Base-by-base conservation (phyloP, 129 eudicot genomes). In the Flaveria trinervia region DNA sequence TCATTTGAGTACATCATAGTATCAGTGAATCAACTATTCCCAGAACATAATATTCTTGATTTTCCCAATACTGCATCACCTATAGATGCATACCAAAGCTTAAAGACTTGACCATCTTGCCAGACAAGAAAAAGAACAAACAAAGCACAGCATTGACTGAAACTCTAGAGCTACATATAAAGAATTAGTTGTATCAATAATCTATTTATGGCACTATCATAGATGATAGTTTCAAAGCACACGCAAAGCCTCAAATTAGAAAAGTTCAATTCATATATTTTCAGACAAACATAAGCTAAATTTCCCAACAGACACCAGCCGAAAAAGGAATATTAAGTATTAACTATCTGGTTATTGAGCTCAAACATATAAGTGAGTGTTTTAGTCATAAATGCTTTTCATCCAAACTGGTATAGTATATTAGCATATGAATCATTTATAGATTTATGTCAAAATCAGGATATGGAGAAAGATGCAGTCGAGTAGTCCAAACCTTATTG, bases 11-110 rank as follows among this genome's bases (percentile, higher is more conserved):
- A 62, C 43, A 62, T 26, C 18, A 62, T 2, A 13, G 10, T 62
- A 64, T 28, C 45, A 13, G 22, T 16, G 15, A 16, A 45, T 30
- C 11, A 43, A 14, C 77, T 10, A 44, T 62, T 44, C 48, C 36
- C 13, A 16, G 0, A 39, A 25, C 44, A 39, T 11, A 26, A 5
- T 9, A 23, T 56, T 54, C 0, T 9, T 6, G 9, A 39, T 6
- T 14, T 44, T 60, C 71, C 10, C 56, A 60, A 44, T 44, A 41
- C 57, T 25, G 14, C 70, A 44, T 56, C 46, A 60, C 69, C 46
- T 59, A 20, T 74, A 23, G 45, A 43, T 73, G 54, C 43, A 23
- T 44, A 74, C 56, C 43, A 69, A 43, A 74, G 70, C 78, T 57
- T 28, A 25, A 23, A 56, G 25, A 45, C 60, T 36, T 11, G 0